phyloP scores from a whole-genome alignment of 164 flowering plant genomes.

The Vitis vinifera region ASM3070453v1 NC_081811.1:26977001-26977500 shows the following conservation, averaged over 20 bases:
- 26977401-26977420: neutral
- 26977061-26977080: constrained; percentile 98
- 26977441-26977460: neutral
- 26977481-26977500: constrained; percentile 13
- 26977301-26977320: constrained; percentile 3
- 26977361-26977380: neutral
- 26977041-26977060: neutral
- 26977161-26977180: constrained; percentile 83
- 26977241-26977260: too few relatives aligned
- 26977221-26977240: constrained; percentile 11
- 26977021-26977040: too few relatives aligned
- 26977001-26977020: too few relatives aligned
- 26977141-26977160: constrained; percentile 90
- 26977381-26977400: neutral
- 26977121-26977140: constrained; percentile 78
- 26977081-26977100: constrained; percentile 88
- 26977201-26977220: constrained; percentile 67
- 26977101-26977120: constrained; percentile 94
- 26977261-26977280: too few relatives aligned
- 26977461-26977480: neutral
- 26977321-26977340: neutral
- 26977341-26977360: neutral
- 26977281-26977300: neutral
- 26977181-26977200: constrained; percentile 48
- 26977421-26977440: constrained; percentile 10